Conservation (phyloP, 139 green algal genomes). For the Chlorella sorokiniana region DNA sequence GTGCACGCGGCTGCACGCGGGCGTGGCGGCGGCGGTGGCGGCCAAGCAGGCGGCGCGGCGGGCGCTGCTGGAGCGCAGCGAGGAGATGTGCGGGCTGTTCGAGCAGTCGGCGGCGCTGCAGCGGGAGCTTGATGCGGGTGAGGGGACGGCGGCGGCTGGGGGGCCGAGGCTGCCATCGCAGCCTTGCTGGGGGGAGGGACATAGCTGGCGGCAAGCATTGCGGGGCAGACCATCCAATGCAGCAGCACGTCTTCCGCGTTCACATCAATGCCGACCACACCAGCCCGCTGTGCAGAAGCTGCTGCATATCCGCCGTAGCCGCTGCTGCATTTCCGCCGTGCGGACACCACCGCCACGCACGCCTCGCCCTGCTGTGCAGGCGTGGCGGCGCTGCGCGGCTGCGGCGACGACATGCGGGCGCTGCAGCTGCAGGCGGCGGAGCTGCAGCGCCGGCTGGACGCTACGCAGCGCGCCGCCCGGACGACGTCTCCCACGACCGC, state of each 20-base stretch:
- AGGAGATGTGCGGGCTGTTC: conserved; percentile 88
- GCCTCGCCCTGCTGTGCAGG: conserved; percentile 33
- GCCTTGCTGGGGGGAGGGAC: not conserved
- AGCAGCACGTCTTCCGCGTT: no score
- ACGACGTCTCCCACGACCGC: conserved; percentile 27
- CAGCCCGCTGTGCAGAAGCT: no score
- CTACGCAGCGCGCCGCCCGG: conserved; percentile 47
- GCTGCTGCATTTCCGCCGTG: not conserved
- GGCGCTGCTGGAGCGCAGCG: conserved; percentile 81
- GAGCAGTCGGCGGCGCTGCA: conserved; percentile 82
- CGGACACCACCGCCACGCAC: not conserved
- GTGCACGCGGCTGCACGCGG: not conserved
- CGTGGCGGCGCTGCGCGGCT: conserved; percentile 54
- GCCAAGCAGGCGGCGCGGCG: conserved; percentile 26
- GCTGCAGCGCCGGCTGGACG: conserved; percentile 59
- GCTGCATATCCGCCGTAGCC: no score
- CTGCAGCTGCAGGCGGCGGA: conserved; percentile 68
- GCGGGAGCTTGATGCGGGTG: conserved; percentile 50
- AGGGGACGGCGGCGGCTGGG: not conserved
- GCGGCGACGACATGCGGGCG: conserved; percentile 73
- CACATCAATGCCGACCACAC: no score
- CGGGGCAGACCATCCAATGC: no score
- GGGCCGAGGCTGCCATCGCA: not conserved
- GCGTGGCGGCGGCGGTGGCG: not conserved
- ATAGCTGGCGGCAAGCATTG: no score